These are phyloP conservation scores for Alternaria atra DNA, from an alignment of 2,329 filamentous ascomycete genomes.

Conservation along the genomic window DNA sequence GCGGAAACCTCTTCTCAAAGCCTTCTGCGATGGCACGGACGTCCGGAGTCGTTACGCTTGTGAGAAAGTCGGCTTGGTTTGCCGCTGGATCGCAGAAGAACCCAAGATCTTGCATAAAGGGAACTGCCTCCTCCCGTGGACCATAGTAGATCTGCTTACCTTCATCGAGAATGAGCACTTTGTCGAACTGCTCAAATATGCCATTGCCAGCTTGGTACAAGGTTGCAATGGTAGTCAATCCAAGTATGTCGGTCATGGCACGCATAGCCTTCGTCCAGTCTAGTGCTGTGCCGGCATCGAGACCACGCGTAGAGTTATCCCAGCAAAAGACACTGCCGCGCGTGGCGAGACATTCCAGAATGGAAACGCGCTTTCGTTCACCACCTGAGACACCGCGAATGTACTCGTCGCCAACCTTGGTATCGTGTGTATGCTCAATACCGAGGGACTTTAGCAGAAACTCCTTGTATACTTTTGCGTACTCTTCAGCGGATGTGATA, in stretches of 20 bases:
- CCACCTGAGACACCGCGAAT: constrained; percentile 73
- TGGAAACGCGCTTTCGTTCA: constrained; percentile 74
- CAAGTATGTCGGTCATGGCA: constrained; percentile 58
- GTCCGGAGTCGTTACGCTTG: constrained; percentile 66
- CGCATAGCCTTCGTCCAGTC: constrained; percentile 65
- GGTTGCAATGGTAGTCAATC: constrained; percentile 63
- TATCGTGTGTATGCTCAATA: constrained; percentile 64
- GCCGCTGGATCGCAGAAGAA: constrained; percentile 68
- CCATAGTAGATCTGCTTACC: constrained; percentile 80
- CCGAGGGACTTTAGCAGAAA: too few relatives aligned
- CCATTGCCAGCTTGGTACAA: constrained; percentile 62
- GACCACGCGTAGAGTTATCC: constrained; percentile 55
- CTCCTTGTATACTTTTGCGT: too few relatives aligned
- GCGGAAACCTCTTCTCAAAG: constrained; percentile 52
- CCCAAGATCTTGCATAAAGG: constrained; percentile 73
- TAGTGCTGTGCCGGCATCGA: constrained; percentile 56
- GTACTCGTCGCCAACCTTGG: constrained; percentile 73
- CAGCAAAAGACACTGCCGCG: constrained; percentile 64
- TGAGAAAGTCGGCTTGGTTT: constrained; percentile 77
- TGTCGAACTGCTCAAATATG: constrained; percentile 73
- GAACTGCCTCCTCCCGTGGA: constrained; percentile 63
- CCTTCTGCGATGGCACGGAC: constrained; percentile 53
- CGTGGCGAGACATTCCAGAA: constrained; percentile 69
- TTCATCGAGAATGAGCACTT: constrained; percentile 76
- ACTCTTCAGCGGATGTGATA: constrained; percentile 48